phyloP scores from a whole-genome alignment of 1,284 basidiomycete species.

The Leccinum idahoense region DNA sequence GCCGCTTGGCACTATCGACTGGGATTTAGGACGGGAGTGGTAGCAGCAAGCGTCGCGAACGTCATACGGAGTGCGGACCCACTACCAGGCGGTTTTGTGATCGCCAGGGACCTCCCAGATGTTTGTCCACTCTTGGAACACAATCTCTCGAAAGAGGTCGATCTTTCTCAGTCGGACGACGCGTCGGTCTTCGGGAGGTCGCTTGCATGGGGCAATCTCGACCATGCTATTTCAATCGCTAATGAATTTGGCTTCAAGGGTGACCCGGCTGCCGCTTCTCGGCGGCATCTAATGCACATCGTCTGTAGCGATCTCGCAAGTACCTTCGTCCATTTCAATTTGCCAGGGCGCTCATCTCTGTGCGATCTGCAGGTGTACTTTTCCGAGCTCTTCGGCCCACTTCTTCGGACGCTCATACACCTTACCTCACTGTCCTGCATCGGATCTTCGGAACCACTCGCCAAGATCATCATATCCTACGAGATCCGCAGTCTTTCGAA shows the following conservation, averaged over 20 bases:
- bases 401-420: slow-evolving; percentile 63
- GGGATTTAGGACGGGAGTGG: slow-evolving; percentile 68
- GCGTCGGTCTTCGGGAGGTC: slow-evolving; percentile 39
- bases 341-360: neutral
- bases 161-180: neutral
- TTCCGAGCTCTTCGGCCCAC: slow-evolving; percentile 63
- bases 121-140: slow-evolving; percentile 56
- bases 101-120: slow-evolving; percentile 69
- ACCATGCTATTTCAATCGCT: slow-evolving; percentile 36
- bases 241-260: slow-evolving; percentile 33
- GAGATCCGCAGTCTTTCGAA: slow-evolving; percentile 74
- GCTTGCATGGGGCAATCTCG: slow-evolving; percentile 60
- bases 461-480: slow-evolving; percentile 59
- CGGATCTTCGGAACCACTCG: slow-evolving; percentile 4
- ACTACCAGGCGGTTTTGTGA: slow-evolving; percentile 34
- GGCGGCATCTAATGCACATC: slow-evolving; percentile 48
- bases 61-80: slow-evolving; percentile 5
- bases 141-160: slow-evolving; percentile 33
- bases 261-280: slow-evolving; percentile 5
- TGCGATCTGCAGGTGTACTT: slow-evolving; percentile 59
- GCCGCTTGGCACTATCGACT: slow-evolving; percentile 47
- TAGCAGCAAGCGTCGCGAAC: slow-evolving; percentile 46
- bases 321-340: slow-evolving; percentile 6
- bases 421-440: slow-evolving; percentile 52
- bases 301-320: slow-evolving; percentile 73